Percentiles rank a stretch among this genome's conserved stretches.
These are phyloP conservation scores for Miamiensis avidus DNA, from an alignment of 169 alveolate species.

Conservation along the genomic window DNA sequence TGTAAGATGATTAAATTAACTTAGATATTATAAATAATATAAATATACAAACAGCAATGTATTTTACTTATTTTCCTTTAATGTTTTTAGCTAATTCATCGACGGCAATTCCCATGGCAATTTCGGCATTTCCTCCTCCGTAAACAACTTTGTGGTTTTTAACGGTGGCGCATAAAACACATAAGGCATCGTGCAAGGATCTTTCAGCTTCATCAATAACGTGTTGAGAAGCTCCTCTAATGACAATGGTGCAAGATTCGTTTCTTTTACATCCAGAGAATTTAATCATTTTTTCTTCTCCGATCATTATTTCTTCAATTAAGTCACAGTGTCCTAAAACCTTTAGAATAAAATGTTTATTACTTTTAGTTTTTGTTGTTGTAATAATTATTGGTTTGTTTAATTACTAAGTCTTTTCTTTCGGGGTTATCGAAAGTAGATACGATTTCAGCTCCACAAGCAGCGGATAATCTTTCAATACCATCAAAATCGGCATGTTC, in stretches of 20 bases:
- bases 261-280: slow-evolving; percentile 96
- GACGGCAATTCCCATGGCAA: slow-evolving; percentile 97
- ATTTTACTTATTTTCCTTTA: slow-evolving; percentile 88
- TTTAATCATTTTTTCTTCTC: slow-evolving; percentile 97
- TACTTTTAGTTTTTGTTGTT: no score
- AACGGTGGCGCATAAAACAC: slow-evolving; percentile 96
- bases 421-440: slow-evolving; percentile 99
- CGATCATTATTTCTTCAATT: slow-evolving; percentile 97
- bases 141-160: slow-evolving; percentile 90
- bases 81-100: slow-evolving; percentile 92
- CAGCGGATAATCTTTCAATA: slow-evolving; percentile 99
- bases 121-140: slow-evolving; percentile 99
- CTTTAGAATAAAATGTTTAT: no score
- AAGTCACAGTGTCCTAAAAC: slow-evolving; percentile 95
- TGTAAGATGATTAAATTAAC: slow-evolving; percentile 25
- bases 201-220: slow-evolving; percentile 99
- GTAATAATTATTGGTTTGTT: no score
- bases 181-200: slow-evolving; percentile 99
- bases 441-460: slow-evolving; percentile 97
- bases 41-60: no score
- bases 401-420: slow-evolving; percentile 50
- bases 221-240: slow-evolving; percentile 99
- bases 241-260: slow-evolving; percentile 97
- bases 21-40: no score
- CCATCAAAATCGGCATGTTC: slow-evolving; percentile 99